Conservation (phyloP, 371 early-diverging fungal species). For the Apophysomyces trapeziformis region DNA sequence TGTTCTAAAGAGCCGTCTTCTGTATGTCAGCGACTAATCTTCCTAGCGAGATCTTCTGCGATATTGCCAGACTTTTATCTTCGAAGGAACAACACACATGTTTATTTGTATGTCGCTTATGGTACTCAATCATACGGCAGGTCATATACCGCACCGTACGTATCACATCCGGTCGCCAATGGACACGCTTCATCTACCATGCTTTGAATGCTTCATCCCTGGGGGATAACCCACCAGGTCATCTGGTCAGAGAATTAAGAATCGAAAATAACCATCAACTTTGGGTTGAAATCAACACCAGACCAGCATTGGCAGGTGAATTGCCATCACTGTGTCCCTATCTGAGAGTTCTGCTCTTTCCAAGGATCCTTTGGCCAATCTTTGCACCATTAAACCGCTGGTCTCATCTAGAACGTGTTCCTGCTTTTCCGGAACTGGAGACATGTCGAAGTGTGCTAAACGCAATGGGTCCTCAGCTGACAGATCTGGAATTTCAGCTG, state of each 20-base stretch:
- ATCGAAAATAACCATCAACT: background rate
- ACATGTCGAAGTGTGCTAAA: no score
- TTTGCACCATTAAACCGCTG: no score
- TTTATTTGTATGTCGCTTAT: background rate
- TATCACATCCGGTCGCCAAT: background rate
- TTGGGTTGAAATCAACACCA: no score
- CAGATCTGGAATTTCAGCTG: no score
- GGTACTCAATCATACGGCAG: background rate
- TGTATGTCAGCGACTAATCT: slow-evolving; percentile 1
- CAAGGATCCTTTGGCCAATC: no score
- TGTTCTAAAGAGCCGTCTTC: no score
- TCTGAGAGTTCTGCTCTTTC: no score
- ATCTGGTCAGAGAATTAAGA: background rate
- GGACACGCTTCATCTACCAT: background rate
- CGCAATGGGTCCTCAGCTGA: no score
- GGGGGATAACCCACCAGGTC: background rate
- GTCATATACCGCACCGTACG: background rate
- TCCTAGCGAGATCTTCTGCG: slow-evolving; percentile 2
- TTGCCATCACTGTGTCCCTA: no score
- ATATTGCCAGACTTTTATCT: background rate
- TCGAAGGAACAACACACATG: background rate
- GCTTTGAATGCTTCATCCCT: background rate
- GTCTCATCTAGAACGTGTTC: no score
- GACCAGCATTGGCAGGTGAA: no score
- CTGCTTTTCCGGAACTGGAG: no score